phyloP scores from a whole-genome alignment of 768 basidiomycete genomes.

The Hericium rajendrae region DNA sequence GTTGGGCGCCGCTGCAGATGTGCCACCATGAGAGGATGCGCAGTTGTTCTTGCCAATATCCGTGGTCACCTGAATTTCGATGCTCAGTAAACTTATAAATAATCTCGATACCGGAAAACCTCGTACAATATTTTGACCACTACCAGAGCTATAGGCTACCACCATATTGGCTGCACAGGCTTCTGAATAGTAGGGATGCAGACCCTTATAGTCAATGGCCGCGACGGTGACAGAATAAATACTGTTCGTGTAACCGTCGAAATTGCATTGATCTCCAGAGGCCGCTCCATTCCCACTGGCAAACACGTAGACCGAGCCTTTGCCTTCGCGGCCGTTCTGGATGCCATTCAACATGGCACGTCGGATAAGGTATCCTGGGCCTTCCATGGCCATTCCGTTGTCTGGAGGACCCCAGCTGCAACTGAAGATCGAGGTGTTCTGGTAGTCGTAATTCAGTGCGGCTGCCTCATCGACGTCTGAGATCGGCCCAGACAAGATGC shows the following conservation, averaged over 20 bases:
- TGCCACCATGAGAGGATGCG: constrained; percentile 81
- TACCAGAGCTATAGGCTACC: constrained; percentile 92
- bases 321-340: constrained; percentile 79
- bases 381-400: constrained; percentile 91
- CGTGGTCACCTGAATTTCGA: constrained; percentile 68
- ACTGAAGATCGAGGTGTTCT: constrained; percentile 86
- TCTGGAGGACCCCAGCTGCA: constrained; percentile 99
- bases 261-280: constrained; percentile 94
- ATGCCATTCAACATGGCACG: constrained; percentile 94
- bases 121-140: constrained; percentile 86
- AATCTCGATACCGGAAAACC: background rate
- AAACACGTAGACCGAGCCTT: constrained; percentile 92
- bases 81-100: constrained; percentile 9
- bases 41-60: constrained; percentile 84
- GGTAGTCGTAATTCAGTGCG: constrained; percentile 88
- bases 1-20: constrained; percentile 95
- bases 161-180: constrained; percentile 96
- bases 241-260: constrained; percentile 97
- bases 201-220: constrained; percentile 86
- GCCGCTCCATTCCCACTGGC: constrained; percentile 94
- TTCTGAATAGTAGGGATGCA: constrained; percentile 96
- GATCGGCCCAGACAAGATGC: constrained; percentile 92
- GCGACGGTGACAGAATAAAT: constrained; percentile 95
- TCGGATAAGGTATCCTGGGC: constrained; percentile 80
- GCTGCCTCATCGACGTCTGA: constrained; percentile 94